phyloP scores from a whole-genome alignment of 345 rosid species.

The Lumnitzera littorea region DNA sequence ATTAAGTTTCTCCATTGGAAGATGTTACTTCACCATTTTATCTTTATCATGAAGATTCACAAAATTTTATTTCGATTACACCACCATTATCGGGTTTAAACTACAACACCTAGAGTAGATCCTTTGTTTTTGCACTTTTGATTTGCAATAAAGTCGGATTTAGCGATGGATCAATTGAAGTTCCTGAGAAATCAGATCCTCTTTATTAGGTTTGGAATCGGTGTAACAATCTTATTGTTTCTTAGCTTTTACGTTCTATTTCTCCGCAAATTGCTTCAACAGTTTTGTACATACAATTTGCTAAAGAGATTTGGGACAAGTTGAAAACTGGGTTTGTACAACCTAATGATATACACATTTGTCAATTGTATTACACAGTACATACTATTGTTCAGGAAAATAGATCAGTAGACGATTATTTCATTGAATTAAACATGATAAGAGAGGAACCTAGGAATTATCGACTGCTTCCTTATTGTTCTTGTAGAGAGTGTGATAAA shows the following conservation, averaged over 20 bases:
- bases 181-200: not conserved
- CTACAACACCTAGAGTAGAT: too few relatives aligned
- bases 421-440: too few relatives aligned
- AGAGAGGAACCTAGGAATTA: too few relatives aligned
- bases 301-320: not conserved
- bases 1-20: not conserved
- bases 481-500: too few relatives aligned
- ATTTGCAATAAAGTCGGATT: not conserved
- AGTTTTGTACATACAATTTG: not conserved
- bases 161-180: not conserved
- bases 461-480: too few relatives aligned
- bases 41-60: not conserved
- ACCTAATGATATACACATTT: not conserved
- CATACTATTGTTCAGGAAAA: not conserved
- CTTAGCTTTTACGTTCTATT: not conserved
- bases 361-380: not conserved
- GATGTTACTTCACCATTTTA: not conserved
- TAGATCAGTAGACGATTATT: too few relatives aligned
- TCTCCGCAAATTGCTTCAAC: not conserved
- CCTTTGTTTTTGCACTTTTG: not conserved
- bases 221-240: not conserved
- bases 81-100: not conserved
- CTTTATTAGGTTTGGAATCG: not conserved
- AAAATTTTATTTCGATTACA: not conserved
- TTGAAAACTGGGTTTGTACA: not conserved